Percentiles rank a stretch among this genome's conserved stretches.
These are phyloP conservation scores for Phytophthora palmivora DNA, from an alignment of 352 stramenopile genomes.

Conservation along the genomic window DNA sequence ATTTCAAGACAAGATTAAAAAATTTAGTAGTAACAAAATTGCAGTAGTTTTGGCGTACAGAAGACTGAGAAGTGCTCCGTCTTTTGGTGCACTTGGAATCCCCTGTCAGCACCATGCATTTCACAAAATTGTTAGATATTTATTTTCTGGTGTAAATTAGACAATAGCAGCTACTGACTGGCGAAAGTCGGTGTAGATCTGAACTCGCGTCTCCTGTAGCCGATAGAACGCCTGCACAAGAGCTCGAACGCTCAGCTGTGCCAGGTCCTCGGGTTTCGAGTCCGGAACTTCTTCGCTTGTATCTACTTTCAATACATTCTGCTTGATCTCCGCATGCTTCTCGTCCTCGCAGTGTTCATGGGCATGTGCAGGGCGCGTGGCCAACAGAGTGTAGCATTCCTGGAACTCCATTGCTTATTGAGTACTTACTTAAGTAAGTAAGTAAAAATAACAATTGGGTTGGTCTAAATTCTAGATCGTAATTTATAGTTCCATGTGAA, in stretches of 20 bases:
- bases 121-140: not conserved
- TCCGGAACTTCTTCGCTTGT: not conserved
- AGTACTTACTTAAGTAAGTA: no score
- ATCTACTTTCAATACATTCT: no score
- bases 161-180: constrained; percentile 31
- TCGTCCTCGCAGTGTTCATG: constrained; percentile 67
- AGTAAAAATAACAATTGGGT: no score
- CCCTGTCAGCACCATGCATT: constrained; percentile 30
- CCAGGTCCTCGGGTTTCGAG: constrained; percentile 9
- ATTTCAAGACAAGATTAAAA: not conserved
- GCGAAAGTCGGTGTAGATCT: constrained; percentile 75
- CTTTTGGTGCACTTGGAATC: constrained; percentile 74
- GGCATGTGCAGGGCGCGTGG: constrained; percentile 58
- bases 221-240: constrained; percentile 56
- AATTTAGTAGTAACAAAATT: not conserved
- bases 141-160: no score
- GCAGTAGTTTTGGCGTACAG: constrained; percentile 41
- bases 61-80: constrained; percentile 67
- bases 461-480: no score
- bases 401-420: constrained; percentile 74
- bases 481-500: no score
- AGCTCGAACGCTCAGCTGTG: constrained; percentile 10
- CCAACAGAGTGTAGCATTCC: constrained; percentile 68
- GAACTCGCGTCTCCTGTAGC: constrained; percentile 70
- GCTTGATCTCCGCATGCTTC: constrained; percentile 9